Percentiles rank a stretch among this genome's conserved stretches.
These are phyloP conservation scores for Coemansia sp. DNA, from an alignment of 192 early-diverging fungal genomes.

Conservation along the genomic window DNA sequence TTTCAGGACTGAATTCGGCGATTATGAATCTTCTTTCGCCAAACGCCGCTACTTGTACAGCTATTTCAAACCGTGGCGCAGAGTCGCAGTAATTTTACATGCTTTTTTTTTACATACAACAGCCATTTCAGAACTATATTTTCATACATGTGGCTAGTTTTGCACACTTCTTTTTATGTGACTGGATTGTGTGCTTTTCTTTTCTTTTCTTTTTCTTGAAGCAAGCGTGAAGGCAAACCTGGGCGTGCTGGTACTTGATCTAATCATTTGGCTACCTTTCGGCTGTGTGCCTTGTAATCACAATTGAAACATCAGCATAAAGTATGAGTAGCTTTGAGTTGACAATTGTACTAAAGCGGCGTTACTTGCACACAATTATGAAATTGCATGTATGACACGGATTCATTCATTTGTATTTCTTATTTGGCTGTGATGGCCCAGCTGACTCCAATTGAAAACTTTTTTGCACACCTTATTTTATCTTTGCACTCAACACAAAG, in stretches of 20 bases:
- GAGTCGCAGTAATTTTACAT: too few species aligned
- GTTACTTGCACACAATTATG: constrained; percentile 1
- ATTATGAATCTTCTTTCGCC: not conserved
- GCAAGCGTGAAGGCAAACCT: not conserved
- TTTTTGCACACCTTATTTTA: not conserved
- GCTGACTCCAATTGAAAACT: not conserved
- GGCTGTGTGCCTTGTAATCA: not conserved
- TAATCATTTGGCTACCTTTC: not conserved
- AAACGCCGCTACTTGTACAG: not conserved
- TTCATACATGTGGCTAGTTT: too few species aligned
- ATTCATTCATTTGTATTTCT: not conserved
- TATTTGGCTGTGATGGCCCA: not conserved
- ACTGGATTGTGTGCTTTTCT: too few species aligned
- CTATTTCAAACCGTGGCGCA: not conserved
- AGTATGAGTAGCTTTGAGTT: not conserved
- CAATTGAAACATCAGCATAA: not conserved
- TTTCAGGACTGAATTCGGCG: not conserved
- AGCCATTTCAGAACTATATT: too few species aligned
- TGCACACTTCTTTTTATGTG: too few species aligned
- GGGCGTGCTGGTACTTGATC: not conserved
- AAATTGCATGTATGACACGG: not conserved
- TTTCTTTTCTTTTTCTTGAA: not conserved
- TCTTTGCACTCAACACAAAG: not conserved
- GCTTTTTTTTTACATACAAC: too few species aligned
- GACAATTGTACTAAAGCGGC: constrained; percentile 1